Evolutionary conservation across 2,329 filamentous ascomycete genomes (phyloP).

Genomic region (Verticillium tricorpus): DNA sequence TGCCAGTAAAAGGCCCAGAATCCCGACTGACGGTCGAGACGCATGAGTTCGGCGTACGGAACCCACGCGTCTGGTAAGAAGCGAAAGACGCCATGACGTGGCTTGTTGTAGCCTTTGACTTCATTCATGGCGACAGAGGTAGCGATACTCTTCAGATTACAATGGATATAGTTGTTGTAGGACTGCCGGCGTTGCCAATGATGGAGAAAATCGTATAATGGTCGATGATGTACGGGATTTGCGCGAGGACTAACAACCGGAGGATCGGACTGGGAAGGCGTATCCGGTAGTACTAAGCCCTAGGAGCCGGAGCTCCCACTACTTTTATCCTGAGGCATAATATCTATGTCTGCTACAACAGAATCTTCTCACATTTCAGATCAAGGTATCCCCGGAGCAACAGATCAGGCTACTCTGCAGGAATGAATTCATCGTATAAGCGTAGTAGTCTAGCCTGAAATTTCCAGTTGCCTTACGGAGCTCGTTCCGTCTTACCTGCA

Average conservation of each 20-base stretch:
- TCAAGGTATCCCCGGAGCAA: not conserved
- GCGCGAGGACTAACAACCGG: not conserved
- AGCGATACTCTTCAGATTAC: not conserved
- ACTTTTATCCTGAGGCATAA: not conserved
- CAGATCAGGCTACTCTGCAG: not conserved
- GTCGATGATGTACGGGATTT: not conserved
- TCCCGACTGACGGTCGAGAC: not conserved
- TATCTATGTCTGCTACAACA: not conserved
- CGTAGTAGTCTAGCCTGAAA: not conserved
- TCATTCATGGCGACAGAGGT: not conserved
- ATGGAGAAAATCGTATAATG: not conserved
- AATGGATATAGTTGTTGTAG: not conserved
- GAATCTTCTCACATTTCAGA: not conserved
- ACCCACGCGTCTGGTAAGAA: conserved; percentile 2
- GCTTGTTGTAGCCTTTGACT: conserved; percentile 1
- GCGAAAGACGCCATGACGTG: not conserved
- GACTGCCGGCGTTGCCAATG: not conserved
- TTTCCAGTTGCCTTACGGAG: not conserved
- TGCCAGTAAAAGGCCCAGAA: conserved; percentile 5
- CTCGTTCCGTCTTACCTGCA: not conserved
- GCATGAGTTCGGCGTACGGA: conserved; percentile 3
- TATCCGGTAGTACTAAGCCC: not conserved
- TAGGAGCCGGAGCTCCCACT: not conserved
- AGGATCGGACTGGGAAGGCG: not conserved
- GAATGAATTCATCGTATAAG: not conserved